phyloP scores from a whole-genome alignment of 768 basidiomycete genomes.

The Xerocomellus chrysenteron region DNA sequence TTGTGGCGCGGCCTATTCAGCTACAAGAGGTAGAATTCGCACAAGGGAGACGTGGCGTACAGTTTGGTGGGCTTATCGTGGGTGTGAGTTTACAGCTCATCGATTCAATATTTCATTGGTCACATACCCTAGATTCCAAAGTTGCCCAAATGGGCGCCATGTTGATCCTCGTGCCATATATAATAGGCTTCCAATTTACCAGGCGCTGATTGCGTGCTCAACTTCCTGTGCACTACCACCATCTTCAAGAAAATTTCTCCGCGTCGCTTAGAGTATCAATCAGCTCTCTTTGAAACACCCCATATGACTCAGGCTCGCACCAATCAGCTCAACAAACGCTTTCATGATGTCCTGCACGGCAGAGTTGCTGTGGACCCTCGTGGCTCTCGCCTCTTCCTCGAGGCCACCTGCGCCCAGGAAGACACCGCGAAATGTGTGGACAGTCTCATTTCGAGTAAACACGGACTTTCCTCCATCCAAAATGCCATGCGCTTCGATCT shows the following conservation, averaged over 20 bases:
- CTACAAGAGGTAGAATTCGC: not conserved
- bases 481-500: conserved; percentile 43
- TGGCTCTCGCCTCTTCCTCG: conserved; percentile 40
- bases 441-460: conserved; percentile 34
- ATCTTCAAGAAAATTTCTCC: not conserved
- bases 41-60: not conserved
- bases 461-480: conserved; percentile 42
- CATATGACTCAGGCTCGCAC: conserved; percentile 18
- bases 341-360: conserved; percentile 36
- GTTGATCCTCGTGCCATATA: not conserved
- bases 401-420: conserved; percentile 42
- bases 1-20: not conserved
- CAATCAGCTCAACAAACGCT: conserved; percentile 35
- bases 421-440: conserved; percentile 40
- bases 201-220: not conserved
- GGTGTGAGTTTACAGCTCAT: not conserved
- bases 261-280: not conserved
- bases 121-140: not conserved
- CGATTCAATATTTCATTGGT: not conserved
- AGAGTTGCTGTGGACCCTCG: conserved; percentile 24
- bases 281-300: not conserved
- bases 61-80: not conserved
- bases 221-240: conserved; percentile 3
- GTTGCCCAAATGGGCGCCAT: conserved; percentile 2
- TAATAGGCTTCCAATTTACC: not conserved